A percentile compares a stretch with the other conserved stretches of the same genome.
Conservation (phyloP, 2,329 filamentous ascomycete species). For the Reticulascus tulasneorum region DNA sequence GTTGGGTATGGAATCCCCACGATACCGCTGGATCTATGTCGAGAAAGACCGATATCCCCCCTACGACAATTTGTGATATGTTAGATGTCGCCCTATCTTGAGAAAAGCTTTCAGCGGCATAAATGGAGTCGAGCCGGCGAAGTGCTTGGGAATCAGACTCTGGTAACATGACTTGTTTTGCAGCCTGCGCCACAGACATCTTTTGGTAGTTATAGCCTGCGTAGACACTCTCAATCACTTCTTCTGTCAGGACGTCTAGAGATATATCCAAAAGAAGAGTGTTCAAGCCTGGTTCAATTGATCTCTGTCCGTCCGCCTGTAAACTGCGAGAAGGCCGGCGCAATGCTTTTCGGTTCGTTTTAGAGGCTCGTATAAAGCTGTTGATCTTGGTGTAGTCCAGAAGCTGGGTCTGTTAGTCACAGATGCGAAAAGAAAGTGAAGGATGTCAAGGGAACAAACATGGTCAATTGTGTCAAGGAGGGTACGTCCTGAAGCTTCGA, state of each 20-base stretch:
- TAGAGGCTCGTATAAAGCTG: constrained; percentile 18
- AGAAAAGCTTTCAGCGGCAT: too few relatives aligned
- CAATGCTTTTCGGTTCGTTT: background rate
- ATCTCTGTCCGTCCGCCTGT: constrained; percentile 31
- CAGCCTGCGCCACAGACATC: constrained; percentile 1
- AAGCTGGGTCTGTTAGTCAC: too few relatives aligned
- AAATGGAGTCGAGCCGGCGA: too few relatives aligned
- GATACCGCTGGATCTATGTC: constrained; percentile 40
- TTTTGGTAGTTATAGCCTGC: constrained; percentile 38
- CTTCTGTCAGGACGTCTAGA: constrained; percentile 38
- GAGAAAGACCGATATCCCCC: constrained; percentile 45
- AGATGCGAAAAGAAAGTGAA: too few relatives aligned
- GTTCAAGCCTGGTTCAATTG: constrained; percentile 15
- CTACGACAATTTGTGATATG: too few relatives aligned
- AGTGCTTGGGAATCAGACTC: too few relatives aligned
- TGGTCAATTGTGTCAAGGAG: constrained; percentile 52
- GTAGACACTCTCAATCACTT: constrained; percentile 43
- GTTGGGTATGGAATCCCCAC: constrained; percentile 52
- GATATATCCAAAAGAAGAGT: constrained; percentile 22
- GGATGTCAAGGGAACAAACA: too few relatives aligned
- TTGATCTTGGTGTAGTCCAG: constrained; percentile 54
- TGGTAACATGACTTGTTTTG: too few relatives aligned
- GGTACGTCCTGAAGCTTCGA: constrained; percentile 47
- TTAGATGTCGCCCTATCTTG: too few relatives aligned
- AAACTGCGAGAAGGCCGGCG: constrained; percentile 28